phyloP scores from a whole-genome alignment of 2,329 filamentous ascomycete species.

The Periconia macrospinosa region DNA sequence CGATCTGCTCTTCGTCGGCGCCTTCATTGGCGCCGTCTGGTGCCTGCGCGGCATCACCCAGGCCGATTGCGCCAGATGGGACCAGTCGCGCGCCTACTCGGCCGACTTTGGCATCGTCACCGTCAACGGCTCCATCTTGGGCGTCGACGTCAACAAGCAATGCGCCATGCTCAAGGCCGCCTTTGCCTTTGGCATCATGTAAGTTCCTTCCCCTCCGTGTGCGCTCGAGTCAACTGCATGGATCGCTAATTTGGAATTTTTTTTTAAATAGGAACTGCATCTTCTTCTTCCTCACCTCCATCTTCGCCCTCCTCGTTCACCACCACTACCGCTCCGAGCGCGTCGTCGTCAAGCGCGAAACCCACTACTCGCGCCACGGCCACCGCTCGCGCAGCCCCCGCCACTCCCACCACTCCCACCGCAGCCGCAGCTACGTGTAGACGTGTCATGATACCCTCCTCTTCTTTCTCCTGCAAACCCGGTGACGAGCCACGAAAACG shows the following conservation, averaged over 20 bases:
- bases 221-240: no score
- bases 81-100: conserved; percentile 54
- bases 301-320: conserved; percentile 64
- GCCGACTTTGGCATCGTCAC: conserved; percentile 65
- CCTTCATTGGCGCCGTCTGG: conserved; percentile 65
- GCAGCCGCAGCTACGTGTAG: conserved; percentile 42
- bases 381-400: conserved; percentile 44
- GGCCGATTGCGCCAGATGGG: conserved; percentile 69
- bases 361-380: conserved; percentile 49
- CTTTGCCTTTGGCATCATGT: conserved; percentile 91
- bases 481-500: no score
- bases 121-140: conserved; percentile 50
- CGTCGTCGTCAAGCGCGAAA: conserved; percentile 58
- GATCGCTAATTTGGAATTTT: no score
- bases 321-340: conserved; percentile 52
- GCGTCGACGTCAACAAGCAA: conserved; percentile 67
- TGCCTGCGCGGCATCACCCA: conserved; percentile 59
- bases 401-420: conserved; percentile 42
- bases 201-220: conserved; percentile 28
- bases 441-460: no score
- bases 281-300: conserved; percentile 42
- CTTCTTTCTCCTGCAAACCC: no score
- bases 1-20: conserved; percentile 64
- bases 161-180: conserved; percentile 91
- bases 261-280: conserved; percentile 39